These are phyloP conservation scores for Whalleya microplaca DNA, from an alignment of 2,329 filamentous ascomycete species.

Conservation along the genomic window DNA sequence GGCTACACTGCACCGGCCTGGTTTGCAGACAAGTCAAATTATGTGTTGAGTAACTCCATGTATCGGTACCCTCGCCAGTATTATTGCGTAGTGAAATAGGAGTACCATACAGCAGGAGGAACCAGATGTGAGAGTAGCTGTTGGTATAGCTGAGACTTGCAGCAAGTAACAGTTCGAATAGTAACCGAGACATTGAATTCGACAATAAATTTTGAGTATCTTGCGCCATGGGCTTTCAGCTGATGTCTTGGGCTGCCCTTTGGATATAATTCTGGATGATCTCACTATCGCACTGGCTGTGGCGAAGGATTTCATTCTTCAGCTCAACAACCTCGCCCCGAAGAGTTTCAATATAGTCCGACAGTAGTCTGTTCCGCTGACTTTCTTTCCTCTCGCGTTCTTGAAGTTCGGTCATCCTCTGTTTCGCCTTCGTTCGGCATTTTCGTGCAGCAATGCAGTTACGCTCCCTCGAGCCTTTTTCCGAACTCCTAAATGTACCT, in stretches of 20 bases:
- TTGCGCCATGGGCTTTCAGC: background rate
- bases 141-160: no score
- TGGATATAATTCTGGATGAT: slow-evolving; percentile 29
- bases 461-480: slow-evolving; percentile 35
- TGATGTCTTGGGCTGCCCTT: background rate
- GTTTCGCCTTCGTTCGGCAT: slow-evolving; percentile 60
- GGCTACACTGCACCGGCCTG: no score
- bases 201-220: no score
- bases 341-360: slow-evolving; percentile 26
- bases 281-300: slow-evolving; percentile 34
- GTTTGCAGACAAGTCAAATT: no score
- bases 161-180: no score
- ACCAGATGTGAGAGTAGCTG: no score
- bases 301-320: slow-evolving; percentile 37
- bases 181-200: no score
- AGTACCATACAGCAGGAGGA: no score
- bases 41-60: no score
- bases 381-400: slow-evolving; percentile 34
- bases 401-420: slow-evolving; percentile 53
- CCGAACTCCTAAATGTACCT: no score
- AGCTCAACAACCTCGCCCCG: slow-evolving; percentile 35
- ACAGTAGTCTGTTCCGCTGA: slow-evolving; percentile 30
- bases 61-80: no score
- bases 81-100: no score
- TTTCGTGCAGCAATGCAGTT: slow-evolving; percentile 59